Evolutionary conservation across 2,329 filamentous ascomycete species (phyloP), one percentile per base, ranked within the genome.

Genomic region (Plectosphaerella sp.): DNA sequence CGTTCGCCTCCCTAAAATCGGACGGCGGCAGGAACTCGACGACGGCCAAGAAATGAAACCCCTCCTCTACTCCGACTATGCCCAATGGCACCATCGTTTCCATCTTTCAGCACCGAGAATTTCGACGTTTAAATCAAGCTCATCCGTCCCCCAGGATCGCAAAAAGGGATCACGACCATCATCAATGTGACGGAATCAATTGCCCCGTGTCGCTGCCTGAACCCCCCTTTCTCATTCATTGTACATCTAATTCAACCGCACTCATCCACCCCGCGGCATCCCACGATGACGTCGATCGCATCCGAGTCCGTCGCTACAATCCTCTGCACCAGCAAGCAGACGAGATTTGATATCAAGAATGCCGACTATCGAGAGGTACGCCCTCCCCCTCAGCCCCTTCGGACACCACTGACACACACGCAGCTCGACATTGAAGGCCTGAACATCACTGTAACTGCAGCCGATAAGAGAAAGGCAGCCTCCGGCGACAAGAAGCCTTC

Each of bases 361-460:
- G 73, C 76, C 25, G 84, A 74, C 62, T 78, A 73, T 65, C 77
- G 72, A 53, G 82, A 86, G 71, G 82, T 84, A 65, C 28, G 54
- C 49, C 6, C 6, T 14, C 0, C 41, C 6, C 7, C 18, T 18
- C 4, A 43, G 18, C 5, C 41, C 15, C 16, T 39, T 8, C 3
- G 18, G 5, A 5, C 41, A 10, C 14, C 10, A 6, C 47, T 33
- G 42, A 35, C 37, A 28, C 33, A 14, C 33, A 18, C 24, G 11
- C 42, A 87, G 84, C 75, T 89, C 49, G 84, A 88, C 54, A 79
- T 92, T 42, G 86, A 89, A 56, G 87, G 87, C 46, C 75, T 93
- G n/a, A 83, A 76, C 52, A 87, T 92, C 55, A 79, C 81, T 1
- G 80, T 92, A 45, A 75, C 75, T 0, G 75, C 80, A 1, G 55